Conservation (phyloP, 495 filamentous ascomycete species). For the Tuber calosporum region DNA sequence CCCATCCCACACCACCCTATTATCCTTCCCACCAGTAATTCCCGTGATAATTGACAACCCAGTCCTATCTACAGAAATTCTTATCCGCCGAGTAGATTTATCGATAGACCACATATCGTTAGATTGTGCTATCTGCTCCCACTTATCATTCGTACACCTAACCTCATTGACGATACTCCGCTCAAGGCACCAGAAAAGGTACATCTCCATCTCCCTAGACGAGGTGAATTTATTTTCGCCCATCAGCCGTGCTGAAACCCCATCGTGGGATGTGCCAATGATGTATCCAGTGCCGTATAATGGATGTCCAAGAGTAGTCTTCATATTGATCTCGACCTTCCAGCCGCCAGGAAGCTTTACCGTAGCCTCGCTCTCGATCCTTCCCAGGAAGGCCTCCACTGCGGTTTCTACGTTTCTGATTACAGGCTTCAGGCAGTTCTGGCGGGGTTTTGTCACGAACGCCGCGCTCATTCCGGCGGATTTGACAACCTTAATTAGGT, state of each 20-base stretch:
- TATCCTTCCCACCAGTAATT: conserved; percentile 33
- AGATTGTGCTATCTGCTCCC: conserved; percentile 40
- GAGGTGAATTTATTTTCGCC: conserved; percentile 36
- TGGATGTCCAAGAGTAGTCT: conserved; percentile 30
- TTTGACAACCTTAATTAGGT: conserved; percentile 18
- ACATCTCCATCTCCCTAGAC: conserved; percentile 32
- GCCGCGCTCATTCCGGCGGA: conserved; percentile 33
- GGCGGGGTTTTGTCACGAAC: conserved; percentile 27
- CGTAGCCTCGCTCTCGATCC: conserved; percentile 35
- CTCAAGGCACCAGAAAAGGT: conserved; percentile 41
- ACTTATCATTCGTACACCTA: conserved; percentile 30
- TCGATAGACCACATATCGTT: conserved; percentile 39
- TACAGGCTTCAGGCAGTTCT: conserved; percentile 24
- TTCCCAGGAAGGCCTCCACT: conserved; percentile 32
- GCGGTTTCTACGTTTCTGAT: conserved; percentile 36
- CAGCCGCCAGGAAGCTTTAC: conserved; percentile 37
- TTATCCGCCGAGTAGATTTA: conserved; percentile 31
- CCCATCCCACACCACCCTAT: conserved; percentile 37
- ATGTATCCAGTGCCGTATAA: conserved; percentile 34
- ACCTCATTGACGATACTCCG: conserved; percentile 40
- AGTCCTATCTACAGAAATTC: conserved; percentile 28
- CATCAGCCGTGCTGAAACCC: conserved; percentile 32
- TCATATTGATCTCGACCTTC: conserved; percentile 36
- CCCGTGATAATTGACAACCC: conserved; percentile 36
- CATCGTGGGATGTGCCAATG: conserved; percentile 38